phyloP scores from a whole-genome alignment of 805 yeast genomes.

The Yamadazyma olivae region DNA sequence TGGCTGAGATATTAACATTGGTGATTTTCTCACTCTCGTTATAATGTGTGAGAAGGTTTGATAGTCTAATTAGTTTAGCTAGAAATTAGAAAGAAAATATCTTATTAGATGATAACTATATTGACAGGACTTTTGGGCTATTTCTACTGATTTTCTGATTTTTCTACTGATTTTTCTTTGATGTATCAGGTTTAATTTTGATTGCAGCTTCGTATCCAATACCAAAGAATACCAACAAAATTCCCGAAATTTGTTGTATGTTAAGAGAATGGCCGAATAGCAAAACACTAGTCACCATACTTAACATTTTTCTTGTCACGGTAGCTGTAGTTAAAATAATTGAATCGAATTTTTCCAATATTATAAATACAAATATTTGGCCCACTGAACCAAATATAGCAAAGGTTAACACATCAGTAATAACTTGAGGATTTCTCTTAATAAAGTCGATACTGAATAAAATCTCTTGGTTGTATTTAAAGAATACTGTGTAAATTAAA shows the following conservation, averaged over 20 bases:
- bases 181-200: slow-evolving; percentile 14
- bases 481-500: slow-evolving; percentile 41
- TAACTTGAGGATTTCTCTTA: slow-evolving; percentile 47
- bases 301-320: slow-evolving; percentile 93
- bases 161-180: background rate
- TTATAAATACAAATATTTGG: slow-evolving; percentile 87
- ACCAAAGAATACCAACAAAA: slow-evolving; percentile 77
- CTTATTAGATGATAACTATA: no score
- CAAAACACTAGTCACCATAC: slow-evolving; percentile 86
- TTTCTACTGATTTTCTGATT: no score
- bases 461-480: slow-evolving; percentile 46
- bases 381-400: slow-evolving; percentile 86
- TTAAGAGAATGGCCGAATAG: slow-evolving; percentile 78
- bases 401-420: slow-evolving; percentile 60
- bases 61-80: no score
- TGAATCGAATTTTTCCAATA: slow-evolving; percentile 82
- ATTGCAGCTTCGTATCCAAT: slow-evolving; percentile 71
- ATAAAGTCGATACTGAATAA: slow-evolving; percentile 49
- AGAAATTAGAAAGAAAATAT: no score
- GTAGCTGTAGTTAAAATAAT: slow-evolving; percentile 86
- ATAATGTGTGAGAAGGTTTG: no score
- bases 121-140: no score
- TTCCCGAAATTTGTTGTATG: slow-evolving; percentile 72
- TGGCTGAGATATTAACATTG: slow-evolving; percentile 23
- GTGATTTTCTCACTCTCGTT: no score